Percentiles rank a stretch among this genome's conserved stretches.
Conservation (phyloP, 1,284 basidiomycete genomes). For the Pisolithus thermaeus region DNA sequence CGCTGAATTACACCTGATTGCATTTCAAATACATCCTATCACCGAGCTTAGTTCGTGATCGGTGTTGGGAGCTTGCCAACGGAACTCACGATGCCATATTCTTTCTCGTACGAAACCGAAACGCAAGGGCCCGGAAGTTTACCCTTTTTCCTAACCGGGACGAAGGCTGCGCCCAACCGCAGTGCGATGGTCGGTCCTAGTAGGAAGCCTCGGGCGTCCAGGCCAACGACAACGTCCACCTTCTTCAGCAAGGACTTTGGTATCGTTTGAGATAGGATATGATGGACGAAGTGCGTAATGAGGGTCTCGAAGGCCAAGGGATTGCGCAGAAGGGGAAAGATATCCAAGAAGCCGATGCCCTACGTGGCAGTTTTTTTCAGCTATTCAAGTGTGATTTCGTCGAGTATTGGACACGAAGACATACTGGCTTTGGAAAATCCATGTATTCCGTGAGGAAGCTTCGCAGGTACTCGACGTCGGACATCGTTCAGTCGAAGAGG, state of each 20-base stretch:
- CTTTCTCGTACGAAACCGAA: slow-evolving; percentile 82
- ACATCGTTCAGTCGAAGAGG: slow-evolving; percentile 41
- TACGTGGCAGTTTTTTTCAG: slow-evolving; percentile 21
- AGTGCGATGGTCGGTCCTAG: slow-evolving; percentile 91
- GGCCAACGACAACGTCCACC: slow-evolving; percentile 92
- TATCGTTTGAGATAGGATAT: slow-evolving; percentile 76
- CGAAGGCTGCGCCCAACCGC: slow-evolving; percentile 90
- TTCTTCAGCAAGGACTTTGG: slow-evolving; percentile 55
- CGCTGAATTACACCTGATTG: slow-evolving; percentile 81
- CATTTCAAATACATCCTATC: slow-evolving; percentile 90
- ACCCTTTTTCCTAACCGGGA: slow-evolving; percentile 91
- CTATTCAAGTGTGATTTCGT: background rate
- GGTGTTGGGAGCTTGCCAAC: background rate
- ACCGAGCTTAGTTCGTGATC: slow-evolving; percentile 4
- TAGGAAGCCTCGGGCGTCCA: slow-evolving; percentile 96
- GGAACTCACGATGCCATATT: slow-evolving; percentile 77
- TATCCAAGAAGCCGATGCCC: slow-evolving; percentile 83
- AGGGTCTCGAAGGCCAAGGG: slow-evolving; percentile 86
- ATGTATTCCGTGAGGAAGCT: slow-evolving; percentile 63
- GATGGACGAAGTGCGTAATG: slow-evolving; percentile 86
- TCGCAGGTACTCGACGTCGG: slow-evolving; percentile 72
- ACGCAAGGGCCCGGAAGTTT: slow-evolving; percentile 90
- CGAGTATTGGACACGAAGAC: slow-evolving; percentile 8
- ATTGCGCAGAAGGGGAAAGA: slow-evolving; percentile 84
- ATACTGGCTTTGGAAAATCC: slow-evolving; percentile 86